Base-by-base conservation (phyloP, 2,329 filamentous ascomycete species). In the Rugonectria rugulosa region DNA sequence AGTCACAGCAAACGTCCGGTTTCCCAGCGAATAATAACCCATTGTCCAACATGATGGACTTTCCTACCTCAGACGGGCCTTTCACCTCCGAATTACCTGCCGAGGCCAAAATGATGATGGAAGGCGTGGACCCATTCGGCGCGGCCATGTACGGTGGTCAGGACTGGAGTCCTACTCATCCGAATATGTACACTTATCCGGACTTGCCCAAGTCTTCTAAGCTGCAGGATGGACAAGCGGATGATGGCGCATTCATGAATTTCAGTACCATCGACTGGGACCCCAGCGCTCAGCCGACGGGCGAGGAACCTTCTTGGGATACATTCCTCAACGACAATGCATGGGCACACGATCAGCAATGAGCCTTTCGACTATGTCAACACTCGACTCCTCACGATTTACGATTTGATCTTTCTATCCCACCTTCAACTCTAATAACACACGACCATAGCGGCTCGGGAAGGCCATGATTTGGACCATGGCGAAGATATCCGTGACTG, bases 61-160 rank as follows among this genome's bases (percentile, higher is more conserved):
- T 62, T 40, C n/a, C n/a, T n/a, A 50, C 60, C 31, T 52, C 68
- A 1, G 60, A 61, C 3, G 57, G 59, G 1, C 78, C 77, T 1
- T 81, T 80, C 46, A 79, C 77, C 0, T 64, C 75, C 0, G 73
- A 79, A 55, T 61, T 81, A 6, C 72, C 78, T 0, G 60, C 73
- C 2, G 77, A 80, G 43, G 72, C 75, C 2, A 78, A 74, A 61
- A 75, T 77, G 74, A 67, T 80, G 60, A 62, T 70, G 32, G 56
- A 53, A 6, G 71, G 71, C 6, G 47, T 73, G 11, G 70, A 72
- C 24, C 66, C 67, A 1, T 57, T 62, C 41, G 27, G 45, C n/a
- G 47, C 56, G 11, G 62, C 31, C 8, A 12, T 64, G 36, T 65
- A 14, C 26, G n/a, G 61, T 15, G 27, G 26, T 15, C 60, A 63